Percentiles rank a stretch among this genome's conserved stretches.
Conservation (phyloP, 176 grass and related monocot species). For the Eragrostis curvula region DNA sequence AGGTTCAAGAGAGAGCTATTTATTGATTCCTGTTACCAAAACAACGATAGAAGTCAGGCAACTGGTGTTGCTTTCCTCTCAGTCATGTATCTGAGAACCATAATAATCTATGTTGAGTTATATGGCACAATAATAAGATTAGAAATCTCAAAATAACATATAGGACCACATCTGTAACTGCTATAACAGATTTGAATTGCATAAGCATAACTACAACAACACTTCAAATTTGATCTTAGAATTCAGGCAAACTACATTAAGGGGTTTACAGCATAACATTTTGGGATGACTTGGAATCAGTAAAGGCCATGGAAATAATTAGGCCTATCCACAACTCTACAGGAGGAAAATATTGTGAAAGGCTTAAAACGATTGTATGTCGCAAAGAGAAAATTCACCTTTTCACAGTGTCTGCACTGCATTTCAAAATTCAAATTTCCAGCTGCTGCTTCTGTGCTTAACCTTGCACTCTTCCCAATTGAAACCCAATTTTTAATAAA, state of each 20-base stretch:
- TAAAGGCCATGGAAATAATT: neutral
- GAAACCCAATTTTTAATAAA: constrained; percentile 88
- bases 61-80: neutral
- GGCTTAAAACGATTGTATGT: neutral
- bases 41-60: constrained; percentile 33
- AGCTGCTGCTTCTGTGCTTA: constrained; percentile 92
- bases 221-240: constrained; percentile 3
- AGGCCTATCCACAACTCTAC: neutral
- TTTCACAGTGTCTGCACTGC: constrained; percentile 95
- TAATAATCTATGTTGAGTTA: neutral
- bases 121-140: neutral
- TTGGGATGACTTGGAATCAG: constrained; percentile 12
- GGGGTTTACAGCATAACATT: neutral
- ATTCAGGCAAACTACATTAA: constrained; percentile 20
- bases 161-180: neutral
- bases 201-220: constrained; percentile 6
- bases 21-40: constrained; percentile 75
- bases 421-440: constrained; percentile 85
- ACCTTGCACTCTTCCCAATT: constrained; percentile 77
- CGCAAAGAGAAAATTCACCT: constrained; percentile 47
- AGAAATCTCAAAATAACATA: neutral
- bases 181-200: neutral
- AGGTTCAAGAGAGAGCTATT: constrained; percentile 92
- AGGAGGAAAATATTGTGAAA: neutral
- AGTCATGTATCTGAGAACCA: constrained; percentile 7